Percentiles rank a stretch among this genome's conserved stretches.
phyloP scores from a whole-genome alignment of 2,329 filamentous ascomycete species.

The Colletotrichum phormii region DNA sequence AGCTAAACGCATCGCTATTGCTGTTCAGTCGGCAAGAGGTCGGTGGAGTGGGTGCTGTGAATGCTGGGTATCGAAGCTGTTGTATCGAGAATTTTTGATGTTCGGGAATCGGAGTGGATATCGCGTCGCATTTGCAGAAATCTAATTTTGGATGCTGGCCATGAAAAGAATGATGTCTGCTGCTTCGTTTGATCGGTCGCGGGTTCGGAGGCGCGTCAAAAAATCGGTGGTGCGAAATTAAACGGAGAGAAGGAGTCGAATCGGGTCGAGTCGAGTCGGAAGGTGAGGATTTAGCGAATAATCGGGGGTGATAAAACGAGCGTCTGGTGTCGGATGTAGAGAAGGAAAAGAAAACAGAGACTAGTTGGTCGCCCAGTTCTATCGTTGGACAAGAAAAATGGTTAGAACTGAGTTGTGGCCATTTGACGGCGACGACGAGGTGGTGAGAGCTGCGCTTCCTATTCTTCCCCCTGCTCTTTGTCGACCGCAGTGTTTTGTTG shows the following conservation, averaged over 20 bases:
- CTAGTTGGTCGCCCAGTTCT: slow-evolving; percentile 26
- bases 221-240: slow-evolving; percentile 26
- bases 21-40: not conserved
- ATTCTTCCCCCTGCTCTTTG: slow-evolving; percentile 29
- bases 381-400: not conserved
- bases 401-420: slow-evolving; percentile 34
- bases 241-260: slow-evolving; percentile 12
- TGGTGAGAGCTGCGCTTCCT: slow-evolving; percentile 9
- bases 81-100: slow-evolving; percentile 5
- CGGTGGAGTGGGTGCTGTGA: not conserved
- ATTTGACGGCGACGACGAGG: slow-evolving; percentile 19
- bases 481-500: slow-evolving; percentile 30
- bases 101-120: not conserved
- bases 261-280: slow-evolving; percentile 17
- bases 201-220: slow-evolving; percentile 27
- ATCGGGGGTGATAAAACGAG: slow-evolving; percentile 29
- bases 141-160: slow-evolving; percentile 30
- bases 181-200: slow-evolving; percentile 6
- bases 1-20: slow-evolving; percentile 60
- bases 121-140: slow-evolving; percentile 33
- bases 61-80: slow-evolving; percentile 22
- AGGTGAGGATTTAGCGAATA: slow-evolving; percentile 9
- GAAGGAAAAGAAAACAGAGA: not conserved
- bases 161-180: slow-evolving; percentile 8
- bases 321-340: slow-evolving; percentile 23